phyloP scores from a whole-genome alignment of 257 asterid species.

The Petunia axillaris region DNA sequence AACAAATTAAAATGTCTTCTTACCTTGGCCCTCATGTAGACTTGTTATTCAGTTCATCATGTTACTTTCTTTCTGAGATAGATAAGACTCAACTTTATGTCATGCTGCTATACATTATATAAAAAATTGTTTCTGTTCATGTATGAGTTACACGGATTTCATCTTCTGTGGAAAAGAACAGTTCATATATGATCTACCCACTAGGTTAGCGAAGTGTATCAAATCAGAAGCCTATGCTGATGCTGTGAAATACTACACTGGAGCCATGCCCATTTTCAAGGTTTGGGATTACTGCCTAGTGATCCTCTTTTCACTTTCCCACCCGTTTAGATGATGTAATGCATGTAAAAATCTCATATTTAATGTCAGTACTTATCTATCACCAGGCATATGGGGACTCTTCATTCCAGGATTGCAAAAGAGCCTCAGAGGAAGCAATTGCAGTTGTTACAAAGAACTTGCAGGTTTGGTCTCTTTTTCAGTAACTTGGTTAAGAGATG shows the following conservation, averaged over 20 bases:
- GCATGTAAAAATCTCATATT: slow-evolving; percentile 18
- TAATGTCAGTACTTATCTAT: slow-evolving; percentile 30
- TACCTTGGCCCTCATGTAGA: background rate
- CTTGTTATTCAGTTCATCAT: slow-evolving; percentile 19
- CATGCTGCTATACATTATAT: slow-evolving; percentile 20
- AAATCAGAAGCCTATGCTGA: slow-evolving; percentile 95
- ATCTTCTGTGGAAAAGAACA: slow-evolving; percentile 65
- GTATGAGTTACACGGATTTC: slow-evolving; percentile 46
- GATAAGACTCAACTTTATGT: slow-evolving; percentile 9
- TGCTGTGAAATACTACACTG: slow-evolving; percentile 91
- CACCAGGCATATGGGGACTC: slow-evolving; percentile 93
- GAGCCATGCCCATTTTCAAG: slow-evolving; percentile 98
- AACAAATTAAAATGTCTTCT: background rate
- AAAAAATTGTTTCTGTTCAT: slow-evolving; percentile 30
- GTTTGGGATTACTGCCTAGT: slow-evolving; percentile 39
- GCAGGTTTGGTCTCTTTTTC: slow-evolving; percentile 59
- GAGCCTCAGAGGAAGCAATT: slow-evolving; percentile 89
- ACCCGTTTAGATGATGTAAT: slow-evolving; percentile 1
- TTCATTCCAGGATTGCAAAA: slow-evolving; percentile 92
- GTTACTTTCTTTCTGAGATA: background rate
- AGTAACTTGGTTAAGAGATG: slow-evolving; percentile 2
- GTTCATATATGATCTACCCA: slow-evolving; percentile 96
- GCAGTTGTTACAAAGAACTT: slow-evolving; percentile 60
- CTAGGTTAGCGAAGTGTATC: slow-evolving; percentile 89
- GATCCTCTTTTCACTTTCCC: background rate